Percentiles rank a stretch among this genome's conserved stretches.
phyloP scores from a whole-genome alignment of 2,329 filamentous ascomycete species.

The Ascochyta rabiei region DNA sequence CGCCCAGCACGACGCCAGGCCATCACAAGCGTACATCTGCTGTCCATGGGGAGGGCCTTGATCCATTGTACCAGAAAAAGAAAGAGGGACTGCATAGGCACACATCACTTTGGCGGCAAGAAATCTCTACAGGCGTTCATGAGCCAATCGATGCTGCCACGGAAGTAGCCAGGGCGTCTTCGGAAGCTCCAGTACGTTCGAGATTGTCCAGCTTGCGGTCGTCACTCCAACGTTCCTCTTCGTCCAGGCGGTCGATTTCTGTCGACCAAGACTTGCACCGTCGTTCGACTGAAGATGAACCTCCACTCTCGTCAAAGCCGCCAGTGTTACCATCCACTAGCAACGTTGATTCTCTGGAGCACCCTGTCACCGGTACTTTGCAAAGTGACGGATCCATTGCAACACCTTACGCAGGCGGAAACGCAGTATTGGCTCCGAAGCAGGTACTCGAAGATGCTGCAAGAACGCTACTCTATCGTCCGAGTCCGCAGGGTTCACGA shows the following conservation, averaged over 20 bases:
- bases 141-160: conserved; percentile 11
- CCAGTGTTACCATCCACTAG: conserved; percentile 9
- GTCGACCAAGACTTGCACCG: conserved; percentile 17
- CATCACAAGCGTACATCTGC: conserved; percentile 10
- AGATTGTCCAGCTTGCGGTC: conserved; percentile 31
- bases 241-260: conserved; percentile 23
- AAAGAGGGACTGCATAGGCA: conserved; percentile 3
- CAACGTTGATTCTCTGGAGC: neutral
- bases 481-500: conserved; percentile 11
- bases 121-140: conserved; percentile 12
- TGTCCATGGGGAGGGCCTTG: conserved; percentile 19
- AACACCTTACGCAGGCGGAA: neutral
- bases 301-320: conserved; percentile 28
- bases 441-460: neutral
- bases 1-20: conserved; percentile 23
- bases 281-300: conserved; percentile 7
- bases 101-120: conserved; percentile 11
- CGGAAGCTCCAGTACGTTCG: conserved; percentile 22
- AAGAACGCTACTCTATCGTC: neutral
- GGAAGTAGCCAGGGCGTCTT: conserved; percentile 27
- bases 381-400: neutral
- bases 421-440: neutral
- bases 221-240: conserved; percentile 28
- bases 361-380: neutral
- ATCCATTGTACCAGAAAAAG: neutral